phyloP scores from a whole-genome alignment of 495 filamentous ascomycete species.

The Hyaloscypha variabilis region DNA sequence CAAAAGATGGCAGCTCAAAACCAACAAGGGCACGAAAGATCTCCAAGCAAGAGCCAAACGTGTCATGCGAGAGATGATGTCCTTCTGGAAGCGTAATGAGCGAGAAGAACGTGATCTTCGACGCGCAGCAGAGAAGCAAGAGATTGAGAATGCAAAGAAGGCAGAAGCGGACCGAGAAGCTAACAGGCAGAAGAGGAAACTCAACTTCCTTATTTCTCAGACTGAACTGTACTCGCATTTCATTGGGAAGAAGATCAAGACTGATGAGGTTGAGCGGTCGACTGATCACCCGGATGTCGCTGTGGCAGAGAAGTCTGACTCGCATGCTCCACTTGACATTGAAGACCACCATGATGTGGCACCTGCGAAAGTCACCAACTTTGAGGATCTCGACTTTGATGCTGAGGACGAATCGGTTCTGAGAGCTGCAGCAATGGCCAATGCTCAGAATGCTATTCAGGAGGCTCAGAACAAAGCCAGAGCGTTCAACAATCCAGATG shows the following conservation, averaged over 20 bases:
- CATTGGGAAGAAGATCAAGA: slow-evolving; percentile 98
- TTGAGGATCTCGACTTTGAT: slow-evolving; percentile 95
- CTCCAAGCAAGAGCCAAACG: slow-evolving; percentile 95
- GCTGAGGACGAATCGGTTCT: slow-evolving; percentile 86
- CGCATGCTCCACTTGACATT: slow-evolving; percentile 55
- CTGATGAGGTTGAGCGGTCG: slow-evolving; percentile 84
- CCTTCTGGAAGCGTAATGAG: slow-evolving; percentile 99
- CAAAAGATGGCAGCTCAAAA: slow-evolving; percentile 92
- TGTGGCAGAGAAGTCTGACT: slow-evolving; percentile 42
- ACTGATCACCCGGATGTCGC: slow-evolving; percentile 77
- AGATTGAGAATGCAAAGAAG: slow-evolving; percentile 94
- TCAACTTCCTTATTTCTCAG: slow-evolving; percentile 99
- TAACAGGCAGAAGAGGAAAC: slow-evolving; percentile 94
- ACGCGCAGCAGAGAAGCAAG: slow-evolving; percentile 92
- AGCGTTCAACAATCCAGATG: slow-evolving; percentile 78
- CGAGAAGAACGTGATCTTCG: slow-evolving; percentile 93
- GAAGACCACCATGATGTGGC: slow-evolving; percentile 59
- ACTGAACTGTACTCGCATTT: slow-evolving; percentile 99
- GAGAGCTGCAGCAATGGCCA: slow-evolving; percentile 84
- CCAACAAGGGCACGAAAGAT: slow-evolving; percentile 98
- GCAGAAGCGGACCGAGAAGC: slow-evolving; percentile 96
- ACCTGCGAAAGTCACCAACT: slow-evolving; percentile 78
- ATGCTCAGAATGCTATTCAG: slow-evolving; percentile 94
- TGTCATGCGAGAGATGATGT: slow-evolving; percentile 99
- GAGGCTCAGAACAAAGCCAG: slow-evolving; percentile 92